Conservation (phyloP, 2,329 filamentous ascomycete species). For the Trichophyton verrucosum region DNA sequence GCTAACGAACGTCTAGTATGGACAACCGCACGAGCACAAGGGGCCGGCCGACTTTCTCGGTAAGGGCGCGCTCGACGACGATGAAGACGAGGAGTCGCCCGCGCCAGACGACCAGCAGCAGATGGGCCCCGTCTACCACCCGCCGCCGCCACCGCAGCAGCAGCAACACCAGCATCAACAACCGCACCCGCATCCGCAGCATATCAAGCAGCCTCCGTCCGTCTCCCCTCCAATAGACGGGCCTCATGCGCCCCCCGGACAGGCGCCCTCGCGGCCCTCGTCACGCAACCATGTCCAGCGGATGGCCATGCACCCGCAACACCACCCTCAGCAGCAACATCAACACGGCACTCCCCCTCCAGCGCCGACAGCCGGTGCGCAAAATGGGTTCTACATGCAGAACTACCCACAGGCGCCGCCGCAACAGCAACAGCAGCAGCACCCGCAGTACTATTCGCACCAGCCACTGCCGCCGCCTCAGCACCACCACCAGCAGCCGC, state of each 20-base stretch:
- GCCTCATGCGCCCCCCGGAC: slow-evolving; percentile 62
- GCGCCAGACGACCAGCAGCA: slow-evolving; percentile 49
- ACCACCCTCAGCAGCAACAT: slow-evolving; percentile 35
- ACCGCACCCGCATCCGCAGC: slow-evolving; percentile 31
- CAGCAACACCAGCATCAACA: slow-evolving; percentile 25
- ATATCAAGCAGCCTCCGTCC: slow-evolving; percentile 65
- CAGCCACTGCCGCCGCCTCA: slow-evolving; percentile 17
- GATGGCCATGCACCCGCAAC: slow-evolving; percentile 56
- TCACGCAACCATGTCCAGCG: slow-evolving; percentile 71
- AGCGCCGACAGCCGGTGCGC: neutral
- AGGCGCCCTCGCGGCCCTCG: slow-evolving; percentile 59
- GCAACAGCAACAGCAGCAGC: neutral
- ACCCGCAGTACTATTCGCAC: slow-evolving; percentile 4
- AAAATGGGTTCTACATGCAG: neutral
- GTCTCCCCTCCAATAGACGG: slow-evolving; percentile 65
- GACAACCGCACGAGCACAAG: slow-evolving; percentile 88
- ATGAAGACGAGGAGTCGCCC: slow-evolving; percentile 68
- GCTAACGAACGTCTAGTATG: slow-evolving; percentile 50
- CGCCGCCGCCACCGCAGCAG: slow-evolving; percentile 30
- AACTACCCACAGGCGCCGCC: slow-evolving; percentile 16
- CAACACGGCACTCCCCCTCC: slow-evolving; percentile 33
- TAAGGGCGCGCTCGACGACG: slow-evolving; percentile 61
- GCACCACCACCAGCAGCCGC: slow-evolving; percentile 22
- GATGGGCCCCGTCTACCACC: slow-evolving; percentile 28
- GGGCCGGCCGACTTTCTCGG: slow-evolving; percentile 85